Base-by-base conservation (phyloP, 768 basidiomycete genomes). In the Xerocomus spinulosus region DNA sequence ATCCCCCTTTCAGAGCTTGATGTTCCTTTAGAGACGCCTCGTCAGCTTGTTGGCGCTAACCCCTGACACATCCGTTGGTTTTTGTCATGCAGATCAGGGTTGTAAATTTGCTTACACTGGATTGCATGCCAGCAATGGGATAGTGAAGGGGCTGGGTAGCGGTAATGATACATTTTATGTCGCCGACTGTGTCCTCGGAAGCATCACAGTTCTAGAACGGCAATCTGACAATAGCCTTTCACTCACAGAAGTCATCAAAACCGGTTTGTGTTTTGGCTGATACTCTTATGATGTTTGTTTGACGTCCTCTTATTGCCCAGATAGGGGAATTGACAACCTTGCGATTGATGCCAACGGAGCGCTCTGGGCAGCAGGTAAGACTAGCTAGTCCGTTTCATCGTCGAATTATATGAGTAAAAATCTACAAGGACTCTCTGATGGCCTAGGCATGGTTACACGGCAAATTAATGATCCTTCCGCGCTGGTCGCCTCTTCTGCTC, bases 81-180 rank as follows among this genome's bases (percentile, higher is more conserved):
- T 81, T 62, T 89, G 87, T 59, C 73, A 85, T 49, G 61, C 73
- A 25, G 70, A 78, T 36, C 54, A 68, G 15, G 82, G 82, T 2
- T 90, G 87, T 64, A 83, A 80, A 53, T 62, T 76, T 42, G 85
- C 79, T 2, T 73, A 77, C 14, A 59, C 62, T 23, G 70, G 73
- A n/a, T 61, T 86, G 46, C 69, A 63, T 39, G 72, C 68, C 42
- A 76, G 69, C 51, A 89, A 88, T 57, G 87, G 87, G 5, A 85
- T 87, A 42, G 72, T 73, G 7, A 68, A 68, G 25, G 77, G 75
- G 9, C 36, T 51, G 15, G 58, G 58, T 5, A 55, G 66, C 9
- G 24, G 41, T 15, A 82, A 85, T 50, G 81, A 78, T n/a, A 82
- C 81, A 0, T 68, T 85, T 51, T 88, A 86, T 58, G 78, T 85